A percentile compares a stretch with the other conserved stretches of the same genome.
Evolutionary conservation across 2,329 filamentous ascomycete genomes (phyloP).

Genomic region (Cladosporium sphaerospermum): DNA sequence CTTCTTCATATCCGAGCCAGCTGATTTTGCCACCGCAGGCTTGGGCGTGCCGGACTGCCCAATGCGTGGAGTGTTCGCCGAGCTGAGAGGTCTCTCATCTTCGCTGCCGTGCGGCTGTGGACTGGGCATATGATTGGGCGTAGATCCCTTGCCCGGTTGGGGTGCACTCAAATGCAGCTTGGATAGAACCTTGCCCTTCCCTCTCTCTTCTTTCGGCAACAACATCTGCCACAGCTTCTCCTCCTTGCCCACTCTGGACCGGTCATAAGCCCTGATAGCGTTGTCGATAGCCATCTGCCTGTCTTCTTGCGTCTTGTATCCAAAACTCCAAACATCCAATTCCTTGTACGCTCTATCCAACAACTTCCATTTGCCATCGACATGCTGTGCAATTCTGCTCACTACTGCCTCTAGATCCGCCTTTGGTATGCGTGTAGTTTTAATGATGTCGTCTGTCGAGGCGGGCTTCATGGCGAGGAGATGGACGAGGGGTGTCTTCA

Average conservation of each 20-base stretch:
- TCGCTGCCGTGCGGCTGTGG: constrained; percentile 20
- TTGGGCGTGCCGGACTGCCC: constrained; percentile 25
- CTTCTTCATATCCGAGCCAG: constrained; percentile 34
- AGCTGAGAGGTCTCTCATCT: constrained; percentile 9
- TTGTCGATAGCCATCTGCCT: constrained; percentile 55
- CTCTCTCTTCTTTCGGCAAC: constrained; percentile 54
- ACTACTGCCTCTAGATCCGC: constrained; percentile 44
- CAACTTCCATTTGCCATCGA: constrained; percentile 48
- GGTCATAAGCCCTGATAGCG: constrained; percentile 58
- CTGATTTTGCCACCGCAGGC: constrained; percentile 17
- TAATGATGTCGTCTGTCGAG: constrained; percentile 41
- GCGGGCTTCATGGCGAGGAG: constrained; percentile 50
- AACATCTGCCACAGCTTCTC: constrained; percentile 59
- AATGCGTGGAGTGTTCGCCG: constrained; percentile 22
- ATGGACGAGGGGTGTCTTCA: constrained; percentile 42
- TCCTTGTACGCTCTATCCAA: constrained; percentile 56
- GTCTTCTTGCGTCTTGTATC: constrained; percentile 50
- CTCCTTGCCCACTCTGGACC: constrained; percentile 52
- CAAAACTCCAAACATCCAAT: constrained; percentile 56
- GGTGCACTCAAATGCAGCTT: constrained; percentile 46
- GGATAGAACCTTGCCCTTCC: constrained; percentile 56
- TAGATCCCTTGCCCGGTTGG: constrained; percentile 18
- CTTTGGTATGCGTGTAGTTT: constrained; percentile 42
- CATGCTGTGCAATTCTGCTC: constrained; percentile 46
- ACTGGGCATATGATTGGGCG: constrained; percentile 25